Evolutionary conservation across 192 early-diverging fungal genomes (phyloP), one percentile per base, ranked within the genome.

Genomic region (Coemansia sp.): DNA sequence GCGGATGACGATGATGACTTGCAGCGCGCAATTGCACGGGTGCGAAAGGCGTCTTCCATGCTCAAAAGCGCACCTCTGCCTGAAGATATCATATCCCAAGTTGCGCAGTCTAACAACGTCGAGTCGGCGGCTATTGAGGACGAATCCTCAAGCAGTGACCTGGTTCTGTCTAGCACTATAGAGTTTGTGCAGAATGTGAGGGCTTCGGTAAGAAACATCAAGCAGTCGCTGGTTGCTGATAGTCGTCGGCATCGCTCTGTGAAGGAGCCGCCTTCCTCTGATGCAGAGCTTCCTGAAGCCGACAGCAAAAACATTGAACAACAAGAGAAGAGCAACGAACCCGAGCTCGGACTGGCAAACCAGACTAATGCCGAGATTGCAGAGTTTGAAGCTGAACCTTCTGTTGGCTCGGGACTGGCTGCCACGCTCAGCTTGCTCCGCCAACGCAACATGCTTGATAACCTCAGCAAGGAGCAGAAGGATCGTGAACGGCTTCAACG

Each of bases 1-100:
- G 90, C 91, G 84, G 94, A 96, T 16, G 97, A 98, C 66, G 97
- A 98, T 71, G 95, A 97, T 66, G 97, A 98, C 60, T 71, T 98
- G 45, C 95, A 97, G 64, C 71, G 76, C 23, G 93, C 95, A 11
- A 76, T 98, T n/a, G 88, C 94, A 1, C 77, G 87, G 11, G 84
- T 93, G 14, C 85, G 97, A 41, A 74, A 89, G 23, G 57, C 87
- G 57, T 59, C 57, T 30, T 30, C 30, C 12, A 4, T 33, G 57
- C 26, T 5, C 9, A 59, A 36, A 16, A 34, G 6, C 6, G 8
- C 7, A 7, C 1, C 15, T 8, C 21, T 26, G 8, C 9, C 51
- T 23, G 51, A 53, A 3, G 51, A 53, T 26, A 53, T 53, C 6
- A 7, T 26, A 26, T 21, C 51, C 14, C 51, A 53, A 14, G 24